These are phyloP conservation scores for Zanthoxylum bungeanum DNA, from an alignment of 345 rosid species.

Conservation along the genomic window DNA sequence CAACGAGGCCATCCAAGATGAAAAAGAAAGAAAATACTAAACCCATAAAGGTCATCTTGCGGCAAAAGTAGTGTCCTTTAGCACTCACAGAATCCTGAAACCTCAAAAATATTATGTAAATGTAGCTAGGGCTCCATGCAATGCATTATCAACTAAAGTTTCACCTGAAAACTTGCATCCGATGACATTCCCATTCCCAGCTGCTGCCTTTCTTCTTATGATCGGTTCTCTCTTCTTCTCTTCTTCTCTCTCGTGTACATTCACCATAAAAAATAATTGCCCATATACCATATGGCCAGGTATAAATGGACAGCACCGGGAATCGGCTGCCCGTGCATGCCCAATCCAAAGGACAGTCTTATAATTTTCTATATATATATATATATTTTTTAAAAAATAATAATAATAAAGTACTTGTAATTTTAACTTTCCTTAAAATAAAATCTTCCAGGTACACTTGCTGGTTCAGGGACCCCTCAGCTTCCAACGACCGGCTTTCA, in stretches of 20 bases:
- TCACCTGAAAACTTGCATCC: neutral
- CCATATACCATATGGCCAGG: conserved; percentile 85
- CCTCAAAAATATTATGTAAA: conserved; percentile 23
- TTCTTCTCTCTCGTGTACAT: conserved; percentile 40
- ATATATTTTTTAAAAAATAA: too few relatives aligned
- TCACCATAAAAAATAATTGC: conserved; percentile 66
- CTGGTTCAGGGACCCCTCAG: conserved; percentile 77
- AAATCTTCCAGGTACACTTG: conserved; percentile 77
- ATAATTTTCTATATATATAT: too few relatives aligned
- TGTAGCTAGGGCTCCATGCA: conserved; percentile 9
- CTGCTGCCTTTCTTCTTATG: conserved; percentile 28
- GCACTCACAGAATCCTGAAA: conserved; percentile 22
- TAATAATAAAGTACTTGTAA: too few relatives aligned
- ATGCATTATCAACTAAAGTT: neutral
- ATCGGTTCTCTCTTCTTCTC: conserved; percentile 31
- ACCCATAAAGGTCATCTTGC: conserved; percentile 44
- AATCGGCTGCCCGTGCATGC: too few relatives aligned
- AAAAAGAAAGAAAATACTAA: conserved; percentile 52
- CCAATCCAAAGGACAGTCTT: too few relatives aligned
- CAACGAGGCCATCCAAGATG: conserved; percentile 30
- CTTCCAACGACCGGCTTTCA: conserved; percentile 65
- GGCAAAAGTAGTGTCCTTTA: conserved; percentile 46
- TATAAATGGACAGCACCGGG: too few relatives aligned
- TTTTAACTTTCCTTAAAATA: too few relatives aligned
- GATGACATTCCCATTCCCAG: neutral